Percentiles rank a stretch among this genome's conserved stretches.
These are phyloP conservation scores for Saraca asoca DNA, from an alignment of 331 rosid species.

Conservation along the genomic window DNA sequence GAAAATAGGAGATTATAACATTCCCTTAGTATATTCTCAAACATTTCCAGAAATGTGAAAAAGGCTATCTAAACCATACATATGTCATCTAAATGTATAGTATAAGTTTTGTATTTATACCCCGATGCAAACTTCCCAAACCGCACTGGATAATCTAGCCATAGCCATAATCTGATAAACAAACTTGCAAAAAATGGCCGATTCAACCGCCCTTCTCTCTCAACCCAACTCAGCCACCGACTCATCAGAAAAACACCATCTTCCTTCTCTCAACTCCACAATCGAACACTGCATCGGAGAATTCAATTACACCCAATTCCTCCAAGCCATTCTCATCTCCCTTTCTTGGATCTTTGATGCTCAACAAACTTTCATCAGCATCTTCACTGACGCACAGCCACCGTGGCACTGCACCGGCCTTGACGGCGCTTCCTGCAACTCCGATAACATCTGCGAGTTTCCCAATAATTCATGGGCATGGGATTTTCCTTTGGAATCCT, in stretches of 20 bases:
- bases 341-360: slow-evolving; percentile 32
- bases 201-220: slow-evolving; percentile 26
- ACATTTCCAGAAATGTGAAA: no score
- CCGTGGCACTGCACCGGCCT: slow-evolving; percentile 6
- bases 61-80: no score
- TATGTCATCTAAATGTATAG: no score
- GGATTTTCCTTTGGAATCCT: slow-evolving; percentile 38
- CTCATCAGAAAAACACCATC: background rate
- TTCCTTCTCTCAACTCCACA: slow-evolving; percentile 35
- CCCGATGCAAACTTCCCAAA: no score
- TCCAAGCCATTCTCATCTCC: slow-evolving; percentile 31
- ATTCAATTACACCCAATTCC: slow-evolving; percentile 28
- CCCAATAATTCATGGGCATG: slow-evolving; percentile 44
- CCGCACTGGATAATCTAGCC: no score
- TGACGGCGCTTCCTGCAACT: slow-evolving; percentile 20
- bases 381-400: slow-evolving; percentile 30
- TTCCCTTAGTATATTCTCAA: no score
- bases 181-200: slow-evolving; percentile 5
- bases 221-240: slow-evolving; percentile 5
- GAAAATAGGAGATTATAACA: no score
- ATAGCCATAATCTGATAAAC: no score
- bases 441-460: slow-evolving; percentile 37
- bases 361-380: slow-evolving; percentile 31
- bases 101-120: no score
- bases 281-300: slow-evolving; percentile 25